phyloP scores from a whole-genome alignment of 192 early-diverging fungal species.

The Spizellomyces sp. region DNA sequence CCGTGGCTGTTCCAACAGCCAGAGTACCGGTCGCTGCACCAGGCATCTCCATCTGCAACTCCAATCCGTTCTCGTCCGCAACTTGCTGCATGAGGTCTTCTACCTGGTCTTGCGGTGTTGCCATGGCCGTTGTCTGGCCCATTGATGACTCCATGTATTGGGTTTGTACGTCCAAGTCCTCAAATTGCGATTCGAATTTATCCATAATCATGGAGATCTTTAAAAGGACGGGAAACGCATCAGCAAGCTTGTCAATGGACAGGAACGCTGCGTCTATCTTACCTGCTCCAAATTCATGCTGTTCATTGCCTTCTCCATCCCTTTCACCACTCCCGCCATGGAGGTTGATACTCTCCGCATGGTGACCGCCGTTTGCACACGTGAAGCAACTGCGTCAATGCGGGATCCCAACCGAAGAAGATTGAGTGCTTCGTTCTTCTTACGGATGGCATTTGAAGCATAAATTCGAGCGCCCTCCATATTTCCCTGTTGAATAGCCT shows the following conservation, averaged over 20 bases:
- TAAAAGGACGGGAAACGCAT: not conserved
- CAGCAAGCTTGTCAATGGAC: not conserved
- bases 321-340: slow-evolving; percentile 88
- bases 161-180: slow-evolving; percentile 96
- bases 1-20: slow-evolving; percentile 36
- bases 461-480: slow-evolving; percentile 92
- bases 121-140: slow-evolving; percentile 80
- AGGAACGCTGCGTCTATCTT: not conserved
- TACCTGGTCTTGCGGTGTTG: slow-evolving; percentile 89
- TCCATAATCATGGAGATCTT: slow-evolving; percentile 98
- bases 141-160: slow-evolving; percentile 96
- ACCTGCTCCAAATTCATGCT: slow-evolving; percentile 97
- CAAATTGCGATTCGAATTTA: slow-evolving; percentile 95
- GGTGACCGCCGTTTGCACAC: slow-evolving; percentile 91
- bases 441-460: slow-evolving; percentile 94
- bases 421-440: slow-evolving; percentile 94
- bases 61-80: slow-evolving; percentile 94
- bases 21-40: slow-evolving; percentile 34
- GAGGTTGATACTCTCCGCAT: slow-evolving; percentile 84
- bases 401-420: slow-evolving; percentile 83
- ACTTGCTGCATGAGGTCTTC: slow-evolving; percentile 95
- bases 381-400: slow-evolving; percentile 87
- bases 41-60: slow-evolving; percentile 75
- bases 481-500: slow-evolving; percentile 93
- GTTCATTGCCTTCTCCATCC: slow-evolving; percentile 92